Evolutionary conservation across 1,284 basidiomycete species (phyloP).

Genomic region (Trametes hirsuta): DNA sequence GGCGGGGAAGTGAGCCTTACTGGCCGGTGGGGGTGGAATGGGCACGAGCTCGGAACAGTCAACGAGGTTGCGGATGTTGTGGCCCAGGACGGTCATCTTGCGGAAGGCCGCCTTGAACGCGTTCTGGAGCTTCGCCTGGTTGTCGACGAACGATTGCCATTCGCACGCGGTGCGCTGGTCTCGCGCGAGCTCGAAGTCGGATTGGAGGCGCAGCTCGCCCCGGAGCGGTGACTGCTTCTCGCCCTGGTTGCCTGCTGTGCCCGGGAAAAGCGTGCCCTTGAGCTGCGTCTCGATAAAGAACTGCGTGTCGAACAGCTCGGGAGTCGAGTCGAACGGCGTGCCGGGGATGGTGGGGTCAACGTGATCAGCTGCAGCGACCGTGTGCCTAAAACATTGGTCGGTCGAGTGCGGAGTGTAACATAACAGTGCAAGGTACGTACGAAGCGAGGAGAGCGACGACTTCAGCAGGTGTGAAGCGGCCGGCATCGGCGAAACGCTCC

Average conservation of each 20-base stretch:
- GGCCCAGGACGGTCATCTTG: slow-evolving; percentile 35
- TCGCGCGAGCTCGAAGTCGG: slow-evolving; percentile 8
- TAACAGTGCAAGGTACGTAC: background rate
- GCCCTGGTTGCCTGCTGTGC: slow-evolving; percentile 14
- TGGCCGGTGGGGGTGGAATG: slow-evolving; percentile 9
- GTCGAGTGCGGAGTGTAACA: background rate
- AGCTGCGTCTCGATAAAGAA: slow-evolving; percentile 27
- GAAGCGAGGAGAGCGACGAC: slow-evolving; percentile 22
- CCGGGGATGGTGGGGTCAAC: slow-evolving; percentile 23
- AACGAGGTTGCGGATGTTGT: slow-evolving; percentile 23
- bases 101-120: slow-evolving; percentile 32
- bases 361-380: slow-evolving; percentile 21
- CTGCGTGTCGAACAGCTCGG: slow-evolving; percentile 20
- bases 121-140: slow-evolving; percentile 28
- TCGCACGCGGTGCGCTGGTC: slow-evolving; percentile 28
- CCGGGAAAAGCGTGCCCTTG: slow-evolving; percentile 28
- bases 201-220: slow-evolving; percentile 15
- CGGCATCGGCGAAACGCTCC: slow-evolving; percentile 13
- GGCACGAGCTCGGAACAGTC: slow-evolving; percentile 29
- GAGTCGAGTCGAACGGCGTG: slow-evolving; percentile 24
- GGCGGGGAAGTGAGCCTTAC: slow-evolving; percentile 21
- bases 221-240: slow-evolving; percentile 12
- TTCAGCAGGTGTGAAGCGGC: slow-evolving; percentile 19
- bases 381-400: background rate
- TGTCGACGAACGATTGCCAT: slow-evolving; percentile 31